Base-by-base conservation (phyloP, 2,329 filamentous ascomycete species). In the Teratosphaeria pseudoeucalypti region DNA sequence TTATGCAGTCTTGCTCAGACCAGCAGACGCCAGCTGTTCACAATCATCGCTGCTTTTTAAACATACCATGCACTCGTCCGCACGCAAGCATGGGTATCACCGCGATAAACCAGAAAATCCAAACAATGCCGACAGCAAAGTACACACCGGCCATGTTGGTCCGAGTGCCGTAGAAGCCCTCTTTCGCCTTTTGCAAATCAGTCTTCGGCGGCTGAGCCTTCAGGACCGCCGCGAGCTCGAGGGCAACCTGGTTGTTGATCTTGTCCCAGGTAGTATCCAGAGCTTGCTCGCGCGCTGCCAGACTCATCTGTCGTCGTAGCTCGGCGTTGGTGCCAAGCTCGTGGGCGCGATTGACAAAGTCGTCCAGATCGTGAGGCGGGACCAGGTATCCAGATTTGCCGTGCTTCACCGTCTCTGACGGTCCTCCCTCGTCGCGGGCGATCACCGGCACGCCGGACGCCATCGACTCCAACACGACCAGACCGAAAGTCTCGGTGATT, bases 391-490 rank as follows among this genome's bases (percentile, higher is more conserved):
- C 86, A 0, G 81, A 85, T 39, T 77, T 74, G 12, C 78, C 80
- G 64, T 88, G 75, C 29, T 77, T 75, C 39, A 89, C 79, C 57
- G 85, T 87, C 67, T 89, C 85, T 39, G 83, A 85, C 0, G 86
- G 86, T 0, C 86, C 86, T 10, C 86, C 86, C 68, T 86, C 83
- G 65, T 88, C 85, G 54, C 86, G 79, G 2, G 86, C 86, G 57
- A 89, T 77, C 27, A 89, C 85, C 0, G 85, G 85, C 2, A 89
- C 78, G 2, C 85, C 85, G 63, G 84, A 87, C 0, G 85, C 85
- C 85, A 89, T 88, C 2, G 83, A 82, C 71, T 88, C 86, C 1
- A 88, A 75, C 1, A 88, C 85, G 0, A 89, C 85, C 10, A 89
- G 75, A 0, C 86, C 86, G 70, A 89, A 88, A 0, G 86, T 89